Percentiles rank a stretch among this genome's conserved stretches.
phyloP scores from a whole-genome alignment of 805 yeast species.

The Candida michaelii region DNA sequence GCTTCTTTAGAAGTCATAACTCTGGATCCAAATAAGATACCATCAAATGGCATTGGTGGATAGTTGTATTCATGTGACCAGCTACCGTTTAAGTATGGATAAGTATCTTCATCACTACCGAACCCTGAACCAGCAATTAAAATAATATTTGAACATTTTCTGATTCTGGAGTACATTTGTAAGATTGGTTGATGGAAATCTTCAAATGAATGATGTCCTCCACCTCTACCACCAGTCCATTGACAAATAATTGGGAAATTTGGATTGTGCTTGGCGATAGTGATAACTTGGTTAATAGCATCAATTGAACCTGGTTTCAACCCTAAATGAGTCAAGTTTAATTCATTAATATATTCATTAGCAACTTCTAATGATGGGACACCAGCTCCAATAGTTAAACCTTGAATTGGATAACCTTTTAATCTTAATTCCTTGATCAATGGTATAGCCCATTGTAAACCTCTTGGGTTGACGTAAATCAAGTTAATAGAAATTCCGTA shows the following conservation, averaged over 20 bases:
- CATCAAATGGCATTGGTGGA: slow-evolving; percentile 99
- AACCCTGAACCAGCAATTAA: slow-evolving; percentile 98
- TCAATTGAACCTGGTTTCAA: slow-evolving; percentile 98
- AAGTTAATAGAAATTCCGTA: slow-evolving; percentile 88
- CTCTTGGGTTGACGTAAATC: slow-evolving; percentile 94
- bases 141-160: slow-evolving; percentile 86
- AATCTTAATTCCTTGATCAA: slow-evolving; percentile 84
- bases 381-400: slow-evolving; percentile 98
- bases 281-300: slow-evolving; percentile 79
- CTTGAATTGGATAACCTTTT: slow-evolving; percentile 93
- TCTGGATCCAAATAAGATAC: slow-evolving; percentile 92
- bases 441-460: slow-evolving; percentile 99
- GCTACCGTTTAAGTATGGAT: slow-evolving; percentile 95
- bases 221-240: slow-evolving; percentile 99
- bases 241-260: slow-evolving; percentile 94
- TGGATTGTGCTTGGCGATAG: slow-evolving; percentile 95
- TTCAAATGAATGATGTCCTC: slow-evolving; percentile 99
- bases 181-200: slow-evolving; percentile 98
- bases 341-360: slow-evolving; percentile 87
- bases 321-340: slow-evolving; percentile 91
- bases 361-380: slow-evolving; percentile 98
- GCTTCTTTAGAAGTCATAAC: slow-evolving; percentile 98
- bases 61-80: slow-evolving; percentile 88
- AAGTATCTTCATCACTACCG: slow-evolving; percentile 95
- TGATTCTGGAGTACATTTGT: slow-evolving; percentile 92